Evolutionary conservation across 2,329 filamentous ascomycete species (phyloP), one percentile per base, ranked within the genome.

Genomic region (Penicillium sp.): DNA sequence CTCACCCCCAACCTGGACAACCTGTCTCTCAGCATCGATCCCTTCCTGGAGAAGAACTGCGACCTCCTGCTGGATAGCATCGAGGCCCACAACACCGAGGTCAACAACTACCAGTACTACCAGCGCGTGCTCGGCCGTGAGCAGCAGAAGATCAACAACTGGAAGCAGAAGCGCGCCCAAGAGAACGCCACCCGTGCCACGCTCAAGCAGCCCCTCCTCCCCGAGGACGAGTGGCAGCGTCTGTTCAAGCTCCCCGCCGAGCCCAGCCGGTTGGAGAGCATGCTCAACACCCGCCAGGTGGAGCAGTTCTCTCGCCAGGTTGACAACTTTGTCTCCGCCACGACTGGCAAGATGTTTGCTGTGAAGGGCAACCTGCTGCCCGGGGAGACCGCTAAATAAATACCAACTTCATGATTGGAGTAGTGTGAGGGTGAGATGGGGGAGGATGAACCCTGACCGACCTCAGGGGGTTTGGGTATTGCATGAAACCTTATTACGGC

Each of bases 81-180:
- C 77, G 95, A 99, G 84, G 90, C 90, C 58, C 95, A 99, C 84
- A 95, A 98, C 82, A 97, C 93, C 62, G 95, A 99, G 81, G 90
- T 96, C 77, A 98, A 98, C 87, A 99, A 99, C 86, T 95, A 96
- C 83, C 93, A 97, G 80, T 92, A 90, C 85, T 97, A 97, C 84
- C 93, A 97, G 82, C 88, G 95, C 73, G 93, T 96, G 75, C 85
- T 98, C 60, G 90, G 89, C 57, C 91, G 95, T 71, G 95, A 99
- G 83, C 95, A 99, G 82, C 82, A 90, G 73, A 99, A 98, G 87
- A 97, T 99, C 72, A 89, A 91, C 58, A 90, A 93, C 68, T 99
- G 95, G 95, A 94, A 98, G 82, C 82, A 89, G 64, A 98, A 99
- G 88, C 90, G 95, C 76, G 96, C 97, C 84, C 89, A 92, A 16